Percentiles rank a stretch among this genome's conserved stretches.
phyloP scores from a whole-genome alignment of 768 basidiomycete species.

The Calocybe gangraenosa region DNA sequence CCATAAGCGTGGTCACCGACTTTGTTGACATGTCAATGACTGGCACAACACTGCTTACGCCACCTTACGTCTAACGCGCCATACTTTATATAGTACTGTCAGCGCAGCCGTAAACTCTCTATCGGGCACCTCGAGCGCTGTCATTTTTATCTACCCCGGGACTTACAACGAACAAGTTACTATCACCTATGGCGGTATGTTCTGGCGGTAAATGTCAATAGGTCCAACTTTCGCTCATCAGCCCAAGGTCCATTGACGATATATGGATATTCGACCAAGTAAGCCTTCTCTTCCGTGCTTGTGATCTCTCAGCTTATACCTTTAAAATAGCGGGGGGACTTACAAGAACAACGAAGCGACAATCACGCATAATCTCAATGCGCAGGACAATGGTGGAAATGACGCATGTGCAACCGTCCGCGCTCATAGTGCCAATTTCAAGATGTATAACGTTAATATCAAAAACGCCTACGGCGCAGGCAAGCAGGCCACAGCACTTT shows the following conservation, averaged over 20 bases:
- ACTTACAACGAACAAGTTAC: constrained; percentile 25
- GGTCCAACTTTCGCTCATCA: background rate
- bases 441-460: constrained; percentile 22
- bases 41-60: too few relatives aligned
- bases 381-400: constrained; percentile 24
- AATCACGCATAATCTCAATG: constrained; percentile 23
- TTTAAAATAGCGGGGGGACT: constrained; percentile 15
- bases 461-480: constrained; percentile 22
- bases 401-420: constrained; percentile 24
- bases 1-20: too few relatives aligned
- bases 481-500: constrained; percentile 22
- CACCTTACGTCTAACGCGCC: background rate
- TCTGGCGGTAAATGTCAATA: too few relatives aligned
- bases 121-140: constrained; percentile 14
- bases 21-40: too few relatives aligned
- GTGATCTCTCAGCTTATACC: background rate
- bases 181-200: constrained; percentile 14
- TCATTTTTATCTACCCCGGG: constrained; percentile 22
- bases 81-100: constrained; percentile 12
- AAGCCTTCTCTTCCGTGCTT: constrained; percentile 1
- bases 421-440: constrained; percentile 17
- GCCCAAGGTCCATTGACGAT: constrained; percentile 17
- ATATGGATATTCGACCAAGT: constrained; percentile 22
- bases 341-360: constrained; percentile 23
- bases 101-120: constrained; percentile 21